phyloP scores from a whole-genome alignment of 495 filamentous ascomycete genomes.

The Tuber microsphaerosporum region DNA sequence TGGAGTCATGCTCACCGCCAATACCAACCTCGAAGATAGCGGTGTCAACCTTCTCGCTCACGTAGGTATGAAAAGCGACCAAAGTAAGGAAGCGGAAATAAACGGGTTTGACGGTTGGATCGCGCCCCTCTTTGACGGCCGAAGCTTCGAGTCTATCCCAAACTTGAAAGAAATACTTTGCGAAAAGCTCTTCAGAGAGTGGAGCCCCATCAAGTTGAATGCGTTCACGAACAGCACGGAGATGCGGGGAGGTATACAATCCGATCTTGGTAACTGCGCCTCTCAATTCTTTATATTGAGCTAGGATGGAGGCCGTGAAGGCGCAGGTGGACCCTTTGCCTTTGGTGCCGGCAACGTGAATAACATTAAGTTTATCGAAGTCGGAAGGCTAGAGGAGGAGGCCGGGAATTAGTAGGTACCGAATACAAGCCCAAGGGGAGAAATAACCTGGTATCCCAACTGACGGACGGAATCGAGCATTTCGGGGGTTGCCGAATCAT shows the following conservation, averaged over 20 bases:
- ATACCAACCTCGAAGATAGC: constrained; percentile 90
- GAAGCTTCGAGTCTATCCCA: constrained; percentile 52
- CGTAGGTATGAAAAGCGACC: constrained; percentile 80
- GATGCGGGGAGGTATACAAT: constrained; percentile 61
- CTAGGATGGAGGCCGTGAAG: constrained; percentile 47
- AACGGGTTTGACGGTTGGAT: constrained; percentile 58
- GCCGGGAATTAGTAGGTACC: background rate
- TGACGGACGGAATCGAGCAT: constrained; percentile 72
- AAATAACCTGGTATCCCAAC: constrained; percentile 55
- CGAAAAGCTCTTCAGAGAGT: constrained; percentile 50
- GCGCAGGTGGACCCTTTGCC: constrained; percentile 55
- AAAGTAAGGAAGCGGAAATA: constrained; percentile 89
- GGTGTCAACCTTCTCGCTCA: constrained; percentile 69
- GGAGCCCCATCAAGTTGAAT: constrained; percentile 55
- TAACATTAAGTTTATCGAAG: constrained; percentile 40
- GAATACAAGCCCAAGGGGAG: constrained; percentile 47
- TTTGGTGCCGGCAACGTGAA: constrained; percentile 59
- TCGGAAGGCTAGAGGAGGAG: constrained; percentile 22
- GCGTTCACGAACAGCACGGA: constrained; percentile 56
- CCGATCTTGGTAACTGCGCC: constrained; percentile 47
- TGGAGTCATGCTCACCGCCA: constrained; percentile 87
- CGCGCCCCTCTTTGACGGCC: constrained; percentile 46
- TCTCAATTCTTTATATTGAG: constrained; percentile 36
- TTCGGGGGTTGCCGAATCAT: constrained; percentile 72
- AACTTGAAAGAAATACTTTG: constrained; percentile 59